Conservation (phyloP, 305 asterid species). For the Withania somnifera region DNA sequence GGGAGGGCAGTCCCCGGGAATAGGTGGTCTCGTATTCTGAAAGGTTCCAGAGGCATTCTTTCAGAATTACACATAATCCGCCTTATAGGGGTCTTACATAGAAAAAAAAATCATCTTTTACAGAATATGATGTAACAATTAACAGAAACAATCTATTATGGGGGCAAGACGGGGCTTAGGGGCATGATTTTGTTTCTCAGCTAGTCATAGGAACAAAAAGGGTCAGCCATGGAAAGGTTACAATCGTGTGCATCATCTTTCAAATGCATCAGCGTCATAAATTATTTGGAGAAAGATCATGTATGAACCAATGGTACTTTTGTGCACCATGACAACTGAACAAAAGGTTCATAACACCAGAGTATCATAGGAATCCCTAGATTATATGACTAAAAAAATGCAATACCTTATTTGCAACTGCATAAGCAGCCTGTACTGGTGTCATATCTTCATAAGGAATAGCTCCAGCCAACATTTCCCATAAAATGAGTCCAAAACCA, state of each 20-base stretch:
- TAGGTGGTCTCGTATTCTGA: slow-evolving; percentile 19
- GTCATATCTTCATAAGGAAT: slow-evolving; percentile 15
- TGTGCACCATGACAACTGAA: neutral
- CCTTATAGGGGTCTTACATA: neutral
- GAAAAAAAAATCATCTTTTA: neutral
- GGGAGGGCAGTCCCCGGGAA: slow-evolving; percentile 17
- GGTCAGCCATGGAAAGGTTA: neutral
- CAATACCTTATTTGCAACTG: slow-evolving; percentile 14
- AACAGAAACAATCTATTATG: neutral
- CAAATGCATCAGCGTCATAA: neutral
- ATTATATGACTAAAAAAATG: neutral
- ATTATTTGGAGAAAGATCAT: neutral
- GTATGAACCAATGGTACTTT: neutral
- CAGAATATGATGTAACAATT: neutral
- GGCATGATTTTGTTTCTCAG: neutral
- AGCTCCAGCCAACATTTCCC: slow-evolving; percentile 16
- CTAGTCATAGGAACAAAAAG: neutral
- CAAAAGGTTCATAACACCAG: neutral
- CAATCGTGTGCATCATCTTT: neutral
- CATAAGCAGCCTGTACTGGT: slow-evolving; percentile 21
- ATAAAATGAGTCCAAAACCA: slow-evolving; percentile 22
- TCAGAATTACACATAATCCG: neutral
- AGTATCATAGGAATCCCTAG: neutral
- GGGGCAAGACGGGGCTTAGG: neutral
- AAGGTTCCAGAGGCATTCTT: neutral